These are phyloP conservation scores for Liriodendron chinense DNA, from an alignment of 164 flowering plant species.

Conservation along the genomic window DNA sequence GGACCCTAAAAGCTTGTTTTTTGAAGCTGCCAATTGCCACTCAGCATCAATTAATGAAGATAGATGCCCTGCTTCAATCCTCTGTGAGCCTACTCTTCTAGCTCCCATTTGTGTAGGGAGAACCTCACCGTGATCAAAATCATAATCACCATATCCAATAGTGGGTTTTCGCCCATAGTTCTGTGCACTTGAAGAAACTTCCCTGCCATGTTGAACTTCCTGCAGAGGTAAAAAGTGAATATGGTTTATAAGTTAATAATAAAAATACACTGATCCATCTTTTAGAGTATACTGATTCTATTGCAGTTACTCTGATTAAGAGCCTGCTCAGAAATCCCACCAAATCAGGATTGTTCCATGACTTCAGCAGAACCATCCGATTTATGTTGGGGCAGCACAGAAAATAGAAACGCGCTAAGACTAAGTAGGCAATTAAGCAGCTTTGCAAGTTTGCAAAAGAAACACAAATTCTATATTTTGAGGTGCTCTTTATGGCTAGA, in stretches of 20 bases:
- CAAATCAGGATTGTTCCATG: no score
- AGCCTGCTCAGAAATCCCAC: neutral
- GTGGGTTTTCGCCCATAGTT: constrained; percentile 35
- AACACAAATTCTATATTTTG: neutral
- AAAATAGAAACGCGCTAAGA: neutral
- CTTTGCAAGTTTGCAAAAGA: neutral
- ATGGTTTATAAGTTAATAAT: neutral
- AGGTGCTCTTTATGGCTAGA: neutral
- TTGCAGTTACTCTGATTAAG: neutral
- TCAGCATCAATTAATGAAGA: constrained; percentile 23
- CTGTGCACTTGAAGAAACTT: constrained; percentile 34
- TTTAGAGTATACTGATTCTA: neutral
- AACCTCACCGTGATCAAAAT: constrained; percentile 31
- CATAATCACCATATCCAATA: constrained; percentile 44
- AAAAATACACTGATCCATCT: neutral
- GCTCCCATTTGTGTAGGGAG: constrained; percentile 23
- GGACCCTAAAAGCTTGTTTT: constrained; percentile 29
- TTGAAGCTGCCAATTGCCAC: constrained; percentile 31
- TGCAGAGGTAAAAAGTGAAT: constrained; percentile 22
- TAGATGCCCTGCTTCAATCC: neutral
- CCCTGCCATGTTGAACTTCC: constrained; percentile 28
- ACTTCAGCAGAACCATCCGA: no score
- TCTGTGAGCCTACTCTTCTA: neutral
- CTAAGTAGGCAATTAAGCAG: no score
- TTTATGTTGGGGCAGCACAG: neutral